Conservation (phyloP, 1,139 yeast species). For the Lodderomyces margitis region DNA sequence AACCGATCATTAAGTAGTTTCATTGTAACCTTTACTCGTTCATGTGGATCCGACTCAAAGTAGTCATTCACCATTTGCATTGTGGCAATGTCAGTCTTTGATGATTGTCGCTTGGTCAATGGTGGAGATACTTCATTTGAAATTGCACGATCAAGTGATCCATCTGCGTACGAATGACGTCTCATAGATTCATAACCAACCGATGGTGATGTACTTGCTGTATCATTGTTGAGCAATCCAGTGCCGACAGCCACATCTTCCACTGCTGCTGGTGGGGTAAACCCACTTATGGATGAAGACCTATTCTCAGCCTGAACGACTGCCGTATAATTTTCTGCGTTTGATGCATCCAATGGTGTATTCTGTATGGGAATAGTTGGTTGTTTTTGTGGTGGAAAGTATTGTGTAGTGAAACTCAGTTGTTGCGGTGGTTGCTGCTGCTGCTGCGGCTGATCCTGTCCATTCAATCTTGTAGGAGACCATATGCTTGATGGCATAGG, state of each 20-base stretch:
- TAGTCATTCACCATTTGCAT: slow-evolving; percentile 32
- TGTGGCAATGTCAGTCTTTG: slow-evolving; percentile 11
- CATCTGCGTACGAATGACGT: slow-evolving; percentile 29
- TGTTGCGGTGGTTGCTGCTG: not conserved
- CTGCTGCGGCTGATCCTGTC: slow-evolving; percentile 5
- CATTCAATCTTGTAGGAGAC: slow-evolving; percentile 4
- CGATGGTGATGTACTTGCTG: slow-evolving; percentile 10
- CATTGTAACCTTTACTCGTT: slow-evolving; percentile 38
- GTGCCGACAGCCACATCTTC: slow-evolving; percentile 1
- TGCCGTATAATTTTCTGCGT: not conserved
- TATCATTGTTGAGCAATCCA: not conserved
- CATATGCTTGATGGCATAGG: slow-evolving; percentile 4
- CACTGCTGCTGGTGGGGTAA: slow-evolving; percentile 10
- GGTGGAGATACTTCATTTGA: not conserved
- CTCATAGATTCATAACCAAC: slow-evolving; percentile 15
- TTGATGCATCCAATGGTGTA: not conserved
- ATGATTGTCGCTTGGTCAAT: slow-evolving; percentile 2
- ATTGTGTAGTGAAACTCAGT: slow-evolving; percentile 1
- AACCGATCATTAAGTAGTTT: slow-evolving; percentile 24
- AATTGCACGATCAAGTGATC: slow-evolving; percentile 6
- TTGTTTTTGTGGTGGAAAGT: slow-evolving; percentile 7
- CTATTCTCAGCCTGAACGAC: slow-evolving; percentile 5
- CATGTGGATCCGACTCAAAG: slow-evolving; percentile 40
- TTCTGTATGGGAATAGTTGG: not conserved
- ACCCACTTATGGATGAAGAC: slow-evolving; percentile 14